Evolutionary conservation across 495 filamentous ascomycete species (phyloP).

Genomic region (Cenococcum geophilum): DNA sequence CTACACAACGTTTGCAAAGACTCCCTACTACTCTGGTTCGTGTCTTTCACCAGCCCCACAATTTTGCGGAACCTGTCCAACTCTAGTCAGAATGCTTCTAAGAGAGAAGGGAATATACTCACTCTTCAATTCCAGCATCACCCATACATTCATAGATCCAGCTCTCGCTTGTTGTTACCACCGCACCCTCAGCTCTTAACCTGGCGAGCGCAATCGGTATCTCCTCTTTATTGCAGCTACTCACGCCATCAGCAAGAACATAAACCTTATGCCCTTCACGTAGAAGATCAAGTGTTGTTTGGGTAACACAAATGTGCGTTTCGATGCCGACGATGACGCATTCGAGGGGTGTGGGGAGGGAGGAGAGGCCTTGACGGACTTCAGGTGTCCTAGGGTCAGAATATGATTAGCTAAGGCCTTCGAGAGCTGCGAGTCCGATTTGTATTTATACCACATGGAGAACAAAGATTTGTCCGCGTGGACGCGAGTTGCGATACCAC

Average conservation of each 20-base stretch:
- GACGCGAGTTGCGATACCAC: slow-evolving; percentile 43
- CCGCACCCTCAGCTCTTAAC: slow-evolving; percentile 67
- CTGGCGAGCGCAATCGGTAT: slow-evolving; percentile 69
- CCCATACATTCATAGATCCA: slow-evolving; percentile 90
- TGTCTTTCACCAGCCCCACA: slow-evolving; percentile 73
- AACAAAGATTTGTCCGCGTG: slow-evolving; percentile 82
- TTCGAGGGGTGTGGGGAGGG: slow-evolving; percentile 28
- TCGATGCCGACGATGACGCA: slow-evolving; percentile 82
- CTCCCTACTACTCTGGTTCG: slow-evolving; percentile 56
- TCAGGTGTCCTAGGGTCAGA: slow-evolving; percentile 35
- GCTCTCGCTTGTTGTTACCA: slow-evolving; percentile 84
- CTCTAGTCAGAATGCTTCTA: slow-evolving; percentile 16
- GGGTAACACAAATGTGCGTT: slow-evolving; percentile 88
- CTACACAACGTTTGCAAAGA: slow-evolving; percentile 60
- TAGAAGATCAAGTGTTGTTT: slow-evolving; percentile 80
- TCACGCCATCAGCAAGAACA: slow-evolving; percentile 85
- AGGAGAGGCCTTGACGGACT: slow-evolving; percentile 30
- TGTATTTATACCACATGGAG: slow-evolving; percentile 57
- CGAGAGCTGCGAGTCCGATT: slow-evolving; percentile 38
- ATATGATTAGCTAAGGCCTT: slow-evolving; percentile 42
- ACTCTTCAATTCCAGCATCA: slow-evolving; percentile 68
- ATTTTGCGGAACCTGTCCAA: slow-evolving; percentile 54
- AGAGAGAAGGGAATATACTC: slow-evolving; percentile 10
- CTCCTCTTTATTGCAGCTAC: slow-evolving; percentile 76
- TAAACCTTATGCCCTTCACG: slow-evolving; percentile 73